Evolutionary conservation across 768 basidiomycete genomes (phyloP), one percentile per base, ranked within the genome.

Genomic region (Amanita brunnescens): DNA sequence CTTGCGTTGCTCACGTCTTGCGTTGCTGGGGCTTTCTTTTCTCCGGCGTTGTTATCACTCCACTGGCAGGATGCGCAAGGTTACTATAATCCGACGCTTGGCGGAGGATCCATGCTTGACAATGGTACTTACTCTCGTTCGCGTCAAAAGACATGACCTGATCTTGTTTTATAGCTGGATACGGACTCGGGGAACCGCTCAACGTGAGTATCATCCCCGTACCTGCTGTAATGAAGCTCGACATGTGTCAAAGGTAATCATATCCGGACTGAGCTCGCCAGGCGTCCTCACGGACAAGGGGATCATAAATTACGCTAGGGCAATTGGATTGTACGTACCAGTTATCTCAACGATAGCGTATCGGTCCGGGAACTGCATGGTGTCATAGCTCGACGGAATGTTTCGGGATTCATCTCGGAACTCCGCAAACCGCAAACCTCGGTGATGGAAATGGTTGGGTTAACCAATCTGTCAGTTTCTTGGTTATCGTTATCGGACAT

Each of bases 401-500:
- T 58, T 66, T 91, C 4, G 90, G 87, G 0, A 79, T 87, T 46
- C 81, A 83, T 58, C 59, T 77, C 3, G 87, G 88, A 1, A 70
- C 65, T 24, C 73, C 76, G 16, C 91, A 92, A 59, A 69, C 66
- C 2, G 89, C 87, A 0, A 77, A 90, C 59, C 71, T 92, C 1
- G 91, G 91, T 1, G 91, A 94, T 56, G 89, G 90, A 0, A 67
- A 81, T 56, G 88, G 87, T 2, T 72, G 52, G n/a, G 64, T 66
- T 21, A 72, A 72, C 39, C 70, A 80, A 68, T 75, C 61, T 45
- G 87, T 84, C 62, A n/a, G 50, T 24, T n/a, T 29, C 20, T 8
- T 59, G 55, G 26, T 67, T 6, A 29, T 29, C 7, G 26, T 67
- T 6, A 29, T 29, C 7, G 3, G 26, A 29, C 26, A 29, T 29